Percentiles rank a stretch among this genome's conserved stretches.
Conservation (phyloP, 1,139 yeast genomes). For the Candida pseudoviswanathii region DNA sequence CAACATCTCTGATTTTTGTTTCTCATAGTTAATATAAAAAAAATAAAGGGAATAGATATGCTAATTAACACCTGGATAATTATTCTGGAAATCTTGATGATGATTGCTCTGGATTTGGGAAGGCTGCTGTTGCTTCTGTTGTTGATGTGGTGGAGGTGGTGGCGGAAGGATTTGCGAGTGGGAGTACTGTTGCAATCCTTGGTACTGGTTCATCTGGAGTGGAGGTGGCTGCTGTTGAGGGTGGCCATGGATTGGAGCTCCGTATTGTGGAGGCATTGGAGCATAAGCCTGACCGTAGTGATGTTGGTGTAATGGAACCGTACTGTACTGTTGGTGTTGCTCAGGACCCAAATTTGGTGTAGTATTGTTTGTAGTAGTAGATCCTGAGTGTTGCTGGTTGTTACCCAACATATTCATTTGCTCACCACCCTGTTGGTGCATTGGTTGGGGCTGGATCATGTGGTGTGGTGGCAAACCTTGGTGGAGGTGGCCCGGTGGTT, state of each 20-base stretch:
- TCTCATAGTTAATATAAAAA: not conserved
- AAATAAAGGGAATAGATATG: not conserved
- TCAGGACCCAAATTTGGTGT: not conserved
- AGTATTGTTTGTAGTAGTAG: not conserved
- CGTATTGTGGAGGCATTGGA: constrained; percentile 1
- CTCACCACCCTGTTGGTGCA: not conserved
- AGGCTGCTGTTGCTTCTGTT: constrained; percentile 4
- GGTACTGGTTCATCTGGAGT: constrained; percentile 14
- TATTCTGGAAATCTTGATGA: constrained; percentile 3
- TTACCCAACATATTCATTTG: constrained; percentile 1
- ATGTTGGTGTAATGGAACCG: constrained; percentile 1
- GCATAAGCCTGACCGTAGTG: not conserved
- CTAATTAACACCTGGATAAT: not conserved
- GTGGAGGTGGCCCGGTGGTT: not conserved
- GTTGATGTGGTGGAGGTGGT: constrained; percentile 11
- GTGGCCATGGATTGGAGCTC: not conserved
- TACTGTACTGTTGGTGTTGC: constrained; percentile 5
- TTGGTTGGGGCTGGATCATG: constrained; percentile 3
- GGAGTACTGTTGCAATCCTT: constrained; percentile 10
- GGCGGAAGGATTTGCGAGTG: constrained; percentile 7
- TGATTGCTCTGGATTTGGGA: constrained; percentile 1
- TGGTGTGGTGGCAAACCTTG: constrained; percentile 1
- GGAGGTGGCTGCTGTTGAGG: constrained; percentile 9
- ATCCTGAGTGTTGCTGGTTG: not conserved
- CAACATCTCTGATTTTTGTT: not conserved